Evolutionary conservation across 495 filamentous ascomycete genomes (phyloP).

Genomic region (Penicillium lagena): DNA sequence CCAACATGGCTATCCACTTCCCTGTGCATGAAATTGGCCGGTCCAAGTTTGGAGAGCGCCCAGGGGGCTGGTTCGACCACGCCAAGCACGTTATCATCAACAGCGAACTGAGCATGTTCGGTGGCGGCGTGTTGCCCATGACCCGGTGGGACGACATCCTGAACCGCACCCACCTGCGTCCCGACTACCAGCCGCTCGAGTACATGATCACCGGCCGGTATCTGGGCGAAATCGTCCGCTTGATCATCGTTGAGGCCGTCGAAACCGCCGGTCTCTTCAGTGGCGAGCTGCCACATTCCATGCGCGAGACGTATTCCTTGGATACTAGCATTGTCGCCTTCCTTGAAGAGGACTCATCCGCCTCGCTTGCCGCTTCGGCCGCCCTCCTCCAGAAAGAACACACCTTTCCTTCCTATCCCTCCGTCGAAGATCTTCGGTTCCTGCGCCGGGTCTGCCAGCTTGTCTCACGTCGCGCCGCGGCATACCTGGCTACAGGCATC

Average conservation of each 20-base stretch:
- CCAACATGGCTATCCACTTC: constrained; percentile 74
- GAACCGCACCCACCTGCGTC: constrained; percentile 61
- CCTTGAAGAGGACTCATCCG: constrained; percentile 43
- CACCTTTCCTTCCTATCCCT: constrained; percentile 35
- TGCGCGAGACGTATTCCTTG: constrained; percentile 58
- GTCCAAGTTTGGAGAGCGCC: constrained; percentile 49
- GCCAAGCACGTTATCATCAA: constrained; percentile 68
- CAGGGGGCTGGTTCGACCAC: constrained; percentile 40
- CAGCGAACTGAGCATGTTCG: constrained; percentile 85
- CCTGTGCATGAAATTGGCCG: constrained; percentile 56
- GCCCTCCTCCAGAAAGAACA: constrained; percentile 47
- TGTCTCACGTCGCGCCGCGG: constrained; percentile 56
- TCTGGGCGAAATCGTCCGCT: constrained; percentile 73
- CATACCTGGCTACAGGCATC: constrained; percentile 57
- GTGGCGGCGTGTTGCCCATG: constrained; percentile 58
- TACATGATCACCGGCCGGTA: constrained; percentile 87
- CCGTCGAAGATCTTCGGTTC: constrained; percentile 48
- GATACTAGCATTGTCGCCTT: constrained; percentile 63
- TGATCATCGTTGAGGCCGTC: constrained; percentile 68
- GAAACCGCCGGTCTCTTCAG: constrained; percentile 42
- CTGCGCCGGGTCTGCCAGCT: constrained; percentile 43
- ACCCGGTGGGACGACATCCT: constrained; percentile 71
- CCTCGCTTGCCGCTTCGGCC: constrained; percentile 37
- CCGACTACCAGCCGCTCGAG: constrained; percentile 84
- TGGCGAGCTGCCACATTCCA: constrained; percentile 50